phyloP scores from a whole-genome alignment of 169 alveolate species.

The Babesia bovis region DNA sequence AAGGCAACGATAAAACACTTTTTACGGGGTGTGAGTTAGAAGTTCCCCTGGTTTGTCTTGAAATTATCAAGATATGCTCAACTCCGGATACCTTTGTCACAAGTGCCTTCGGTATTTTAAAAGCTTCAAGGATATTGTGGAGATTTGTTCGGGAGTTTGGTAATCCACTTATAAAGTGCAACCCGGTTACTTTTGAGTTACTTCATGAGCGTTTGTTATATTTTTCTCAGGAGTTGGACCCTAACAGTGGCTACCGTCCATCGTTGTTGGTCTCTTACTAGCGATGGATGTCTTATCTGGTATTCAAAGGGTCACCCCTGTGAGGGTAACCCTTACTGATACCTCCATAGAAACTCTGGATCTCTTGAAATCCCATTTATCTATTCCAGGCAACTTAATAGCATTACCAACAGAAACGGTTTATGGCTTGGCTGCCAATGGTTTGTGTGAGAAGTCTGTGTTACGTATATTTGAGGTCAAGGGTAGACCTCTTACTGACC shows the following conservation, averaged over 20 bases:
- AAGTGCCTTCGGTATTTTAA: neutral
- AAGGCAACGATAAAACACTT: no score
- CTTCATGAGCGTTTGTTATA: neutral
- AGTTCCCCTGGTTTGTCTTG: no score
- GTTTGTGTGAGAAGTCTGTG: constrained; percentile 85
- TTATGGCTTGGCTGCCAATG: constrained; percentile 96
- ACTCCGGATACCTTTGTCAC: constrained; percentile 48
- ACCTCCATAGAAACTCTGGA: neutral
- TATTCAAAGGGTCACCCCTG: no score
- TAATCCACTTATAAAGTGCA: no score
- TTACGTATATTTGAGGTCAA: constrained; percentile 86
- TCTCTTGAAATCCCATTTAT: constrained; percentile 42
- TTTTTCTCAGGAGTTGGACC: constrained; percentile 6
- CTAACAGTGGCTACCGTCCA: constrained; percentile 22
- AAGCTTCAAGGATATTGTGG: constrained; percentile 31
- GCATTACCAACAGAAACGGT: constrained; percentile 97
- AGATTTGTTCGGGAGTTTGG: neutral
- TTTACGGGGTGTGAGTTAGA: no score
- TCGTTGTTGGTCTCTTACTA: constrained; percentile 8
- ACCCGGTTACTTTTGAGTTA: neutral
- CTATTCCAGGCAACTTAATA: constrained; percentile 83
- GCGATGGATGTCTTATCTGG: no score
- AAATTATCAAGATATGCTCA: constrained; percentile 32
- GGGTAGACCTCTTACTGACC: constrained; percentile 92
- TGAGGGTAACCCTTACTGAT: no score